Base-by-base conservation (phyloP, 768 basidiomycete species). In the Termitomyces sp. region DNA sequence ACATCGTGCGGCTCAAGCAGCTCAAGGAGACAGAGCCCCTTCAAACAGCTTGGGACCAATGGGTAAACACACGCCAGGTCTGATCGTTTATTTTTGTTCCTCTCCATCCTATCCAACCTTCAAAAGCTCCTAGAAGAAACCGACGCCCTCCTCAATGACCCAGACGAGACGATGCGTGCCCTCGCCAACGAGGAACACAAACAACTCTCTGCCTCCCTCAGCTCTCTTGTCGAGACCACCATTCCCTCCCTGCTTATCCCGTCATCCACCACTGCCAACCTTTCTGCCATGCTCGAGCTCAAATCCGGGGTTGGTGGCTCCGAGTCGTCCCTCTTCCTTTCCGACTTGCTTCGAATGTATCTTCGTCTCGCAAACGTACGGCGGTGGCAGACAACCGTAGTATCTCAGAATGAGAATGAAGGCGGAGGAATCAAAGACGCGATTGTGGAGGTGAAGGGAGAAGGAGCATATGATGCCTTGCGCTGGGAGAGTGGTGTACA, bases 401-500 rank as follows among this genome's bases (percentile, higher is more conserved):
- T 90, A 12, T 75, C 81, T n/a, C 78, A 78, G 56, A 85, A 81
- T 56, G 79, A 82, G 50, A 73, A 76, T 17, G 81, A 86, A 31
- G 72, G 73, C 5, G 85, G 85, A n/a, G 90, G 91, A 1, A 73
- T 85, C 46, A 89, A 86, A 62, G 90, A 93, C 56, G 92, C 87
- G 5, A 82, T 89, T 19, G 70, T 94, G 9, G 92, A 95, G 65
- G 74, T 95, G 12, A 86, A 86, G 58, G 92, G 92, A 0, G 72
- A 80, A 1, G 87, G 89, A 0, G 86, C 84, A 10, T 98, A 90
- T 63, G 95, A 95, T 57, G 71, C 76, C 1, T 69, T 98, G 53
- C 75, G 86, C 37, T 95, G 89, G 86, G 97, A 99, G 71, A 94
- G 90, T 58, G 97, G 97, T 2, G 94, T 99, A 0, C 97, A 98